phyloP scores from a whole-genome alignment of 352 stramenopile genomes.

The Phytophthora citrophthora region DNA sequence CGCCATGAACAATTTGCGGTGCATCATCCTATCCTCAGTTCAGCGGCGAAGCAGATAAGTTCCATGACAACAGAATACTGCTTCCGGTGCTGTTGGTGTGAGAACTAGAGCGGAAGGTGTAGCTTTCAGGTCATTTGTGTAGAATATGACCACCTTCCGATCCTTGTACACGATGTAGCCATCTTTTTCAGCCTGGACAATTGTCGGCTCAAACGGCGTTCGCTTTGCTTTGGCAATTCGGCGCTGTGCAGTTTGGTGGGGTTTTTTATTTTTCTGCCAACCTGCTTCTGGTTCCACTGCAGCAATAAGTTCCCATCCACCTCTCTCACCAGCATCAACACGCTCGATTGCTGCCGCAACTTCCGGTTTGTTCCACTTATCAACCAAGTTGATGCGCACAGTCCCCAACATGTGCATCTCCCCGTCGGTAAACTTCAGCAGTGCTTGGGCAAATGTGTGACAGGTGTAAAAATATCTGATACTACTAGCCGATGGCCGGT shows the following conservation, averaged over 20 bases:
- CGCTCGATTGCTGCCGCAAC: not conserved
- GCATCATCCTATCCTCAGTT: conserved; percentile 17
- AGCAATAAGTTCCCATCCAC: conserved; percentile 10
- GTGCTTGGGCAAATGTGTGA: conserved; percentile 9
- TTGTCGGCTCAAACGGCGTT: conserved; percentile 3
- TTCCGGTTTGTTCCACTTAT: conserved; percentile 20
- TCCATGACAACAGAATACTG: conserved; percentile 14
- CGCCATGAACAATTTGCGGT: conserved; percentile 9
- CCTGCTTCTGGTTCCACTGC: conserved; percentile 9
- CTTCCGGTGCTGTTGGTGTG: conserved; percentile 1
- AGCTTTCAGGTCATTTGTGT: conserved; percentile 13
- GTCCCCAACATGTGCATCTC: conserved; percentile 14
- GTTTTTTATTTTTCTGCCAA: conserved; percentile 3
- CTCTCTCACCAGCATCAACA: not conserved
- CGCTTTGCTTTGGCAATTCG: not conserved
- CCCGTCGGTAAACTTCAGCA: conserved; percentile 16
- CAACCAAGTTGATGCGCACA: conserved; percentile 17
- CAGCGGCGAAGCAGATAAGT: conserved; percentile 6
- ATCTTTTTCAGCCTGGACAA: not conserved
- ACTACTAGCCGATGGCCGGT: conserved; percentile 4
- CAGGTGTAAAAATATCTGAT: conserved; percentile 22
- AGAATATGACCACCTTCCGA: conserved; percentile 24
- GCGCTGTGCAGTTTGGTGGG: conserved; percentile 8
- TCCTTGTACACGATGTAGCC: conserved; percentile 28
- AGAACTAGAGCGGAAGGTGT: conserved; percentile 2